Base-by-base conservation (phyloP, 768 basidiomycete genomes). In the Mycena maculata region DNA sequence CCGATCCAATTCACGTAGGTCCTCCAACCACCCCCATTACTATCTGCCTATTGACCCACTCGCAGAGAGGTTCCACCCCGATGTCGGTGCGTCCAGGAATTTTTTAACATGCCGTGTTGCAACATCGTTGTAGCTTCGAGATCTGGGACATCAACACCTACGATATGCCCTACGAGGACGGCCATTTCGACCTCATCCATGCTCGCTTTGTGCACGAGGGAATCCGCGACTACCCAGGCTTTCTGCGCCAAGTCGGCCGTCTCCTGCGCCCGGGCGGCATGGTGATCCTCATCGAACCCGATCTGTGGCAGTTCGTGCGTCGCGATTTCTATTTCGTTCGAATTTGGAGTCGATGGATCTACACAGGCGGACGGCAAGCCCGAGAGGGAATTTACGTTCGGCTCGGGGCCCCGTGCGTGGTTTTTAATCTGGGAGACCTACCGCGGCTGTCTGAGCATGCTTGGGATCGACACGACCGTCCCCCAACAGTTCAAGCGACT, bases 191-290 rank as follows among this genome's bases (percentile, higher is more conserved):
- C 75, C 79, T 92, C 70, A 83, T 92, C 48, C 91, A 92, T 73
- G 90, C 88, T 41, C 87, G 91, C 58, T 89, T 84, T 38, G 84
- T 92, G 74, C 89, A 91, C 71, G 86, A 84, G 28, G 90, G 91
- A 60, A 88, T 92, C 67, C 82, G 81, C 63, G 79, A 91, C 73
- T 90, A 90, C 72, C 83, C 87, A 50, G 83, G 83, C 28, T 84
- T 92, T 68, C 71, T 92, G 6, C 80, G 81, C 60, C 88, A 92
- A 78, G 82, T 90, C 48, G 85, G 82, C 52, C 88, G 91, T 66
- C 81, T 92, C 70, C 83, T 92, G 38, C 88, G 89, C 33, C 90
- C 90, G 33, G 90, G 90, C 62, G 91, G 91, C 23, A 82, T 92
- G 47, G 82, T 90, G 68, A 85, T 92, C 62, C 77, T 92, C 42